phyloP scores from a whole-genome alignment of 192 early-diverging fungal genomes.

The Coemansia sp. region DNA sequence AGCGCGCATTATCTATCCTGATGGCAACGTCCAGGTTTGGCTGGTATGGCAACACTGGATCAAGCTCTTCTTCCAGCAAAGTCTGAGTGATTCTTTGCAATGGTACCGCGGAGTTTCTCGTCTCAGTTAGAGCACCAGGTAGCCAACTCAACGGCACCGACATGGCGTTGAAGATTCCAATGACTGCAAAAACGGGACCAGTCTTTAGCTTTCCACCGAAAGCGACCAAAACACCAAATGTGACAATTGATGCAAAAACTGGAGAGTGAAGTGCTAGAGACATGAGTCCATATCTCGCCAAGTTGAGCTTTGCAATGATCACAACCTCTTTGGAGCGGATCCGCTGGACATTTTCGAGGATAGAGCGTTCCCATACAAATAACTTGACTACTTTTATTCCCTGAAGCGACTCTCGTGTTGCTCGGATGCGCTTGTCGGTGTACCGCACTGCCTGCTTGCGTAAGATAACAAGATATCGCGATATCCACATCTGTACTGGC shows the following conservation, averaged over 20 bases:
- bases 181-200: constrained; percentile 45
- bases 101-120: constrained; percentile 39
- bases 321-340: constrained; percentile 34
- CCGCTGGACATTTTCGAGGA: constrained; percentile 24
- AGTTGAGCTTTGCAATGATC: constrained; percentile 34
- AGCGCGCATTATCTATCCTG: constrained; percentile 15
- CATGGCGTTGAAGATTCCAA: constrained; percentile 51
- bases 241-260: constrained; percentile 40
- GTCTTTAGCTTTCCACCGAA: constrained; percentile 29
- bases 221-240: constrained; percentile 27
- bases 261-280: constrained; percentile 43
- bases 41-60: not conserved
- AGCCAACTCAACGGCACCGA: constrained; percentile 44
- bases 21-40: constrained; percentile 23
- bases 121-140: constrained; percentile 41
- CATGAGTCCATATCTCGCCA: constrained; percentile 39
- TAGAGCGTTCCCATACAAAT: constrained; percentile 60
- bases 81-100: constrained; percentile 33
- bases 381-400: constrained; percentile 69
- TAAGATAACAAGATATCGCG: constrained; percentile 28
- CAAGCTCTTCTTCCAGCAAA: constrained; percentile 40
- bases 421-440: constrained; percentile 49
- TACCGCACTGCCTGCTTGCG: constrained; percentile 24
- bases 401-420: constrained; percentile 55
- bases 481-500: constrained; percentile 48